Percentiles rank a stretch among this genome's conserved stretches.
phyloP scores from a whole-genome alignment of 257 asterid genomes.

The Craterostigma plantagineum region DNA sequence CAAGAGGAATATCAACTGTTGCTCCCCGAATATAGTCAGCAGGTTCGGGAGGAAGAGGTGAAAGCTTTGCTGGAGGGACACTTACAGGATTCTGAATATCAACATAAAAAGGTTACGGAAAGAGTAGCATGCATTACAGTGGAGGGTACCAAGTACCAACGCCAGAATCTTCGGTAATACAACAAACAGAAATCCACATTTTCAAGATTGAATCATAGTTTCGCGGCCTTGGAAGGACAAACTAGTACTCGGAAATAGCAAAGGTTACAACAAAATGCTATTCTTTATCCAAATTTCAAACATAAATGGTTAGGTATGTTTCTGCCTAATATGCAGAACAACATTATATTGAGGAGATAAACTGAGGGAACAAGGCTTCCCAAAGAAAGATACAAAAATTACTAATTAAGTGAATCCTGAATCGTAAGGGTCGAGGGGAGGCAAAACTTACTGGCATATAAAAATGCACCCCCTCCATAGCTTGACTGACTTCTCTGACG shows the following conservation, averaged over 20 bases:
- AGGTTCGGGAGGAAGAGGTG: slow-evolving; percentile 93
- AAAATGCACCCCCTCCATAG: slow-evolving; percentile 64
- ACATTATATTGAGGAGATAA: no score
- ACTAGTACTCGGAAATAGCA: no score
- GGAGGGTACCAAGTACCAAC: no score
- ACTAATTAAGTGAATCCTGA: slow-evolving; percentile 4
- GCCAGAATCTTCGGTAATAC: no score
- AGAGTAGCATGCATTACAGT: not conserved
- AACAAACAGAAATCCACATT: no score
- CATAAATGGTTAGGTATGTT: no score
- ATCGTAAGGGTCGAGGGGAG: slow-evolving; percentile 13
- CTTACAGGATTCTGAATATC: slow-evolving; percentile 53
- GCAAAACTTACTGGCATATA: slow-evolving; percentile 51
- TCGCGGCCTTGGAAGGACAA: no score
- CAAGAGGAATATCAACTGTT: slow-evolving; percentile 73
- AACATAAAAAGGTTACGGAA: slow-evolving; percentile 14
- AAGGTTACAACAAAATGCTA: no score
- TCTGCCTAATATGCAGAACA: no score
- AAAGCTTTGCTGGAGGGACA: slow-evolving; percentile 53
- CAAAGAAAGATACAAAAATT: not conserved
- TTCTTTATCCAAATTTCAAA: no score
- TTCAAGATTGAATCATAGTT: no score
- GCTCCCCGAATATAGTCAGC: slow-evolving; percentile 59
- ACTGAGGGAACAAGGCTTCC: no score
- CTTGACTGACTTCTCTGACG: slow-evolving; percentile 40